These are phyloP conservation scores for Zygosaccharomyces gambellarensis DNA, from an alignment of 805 yeast species.

Conservation along the genomic window DNA sequence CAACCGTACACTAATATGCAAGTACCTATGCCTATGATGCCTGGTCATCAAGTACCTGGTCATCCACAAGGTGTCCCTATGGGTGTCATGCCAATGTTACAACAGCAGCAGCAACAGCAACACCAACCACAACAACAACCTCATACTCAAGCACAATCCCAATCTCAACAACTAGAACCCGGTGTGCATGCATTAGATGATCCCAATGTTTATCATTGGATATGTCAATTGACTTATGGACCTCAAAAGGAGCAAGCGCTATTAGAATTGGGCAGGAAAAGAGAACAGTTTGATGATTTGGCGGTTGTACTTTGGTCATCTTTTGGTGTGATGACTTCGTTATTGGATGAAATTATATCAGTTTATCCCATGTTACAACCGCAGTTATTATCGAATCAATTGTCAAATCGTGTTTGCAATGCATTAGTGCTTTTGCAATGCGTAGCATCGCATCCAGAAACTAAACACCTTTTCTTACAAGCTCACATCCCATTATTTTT, in stretches of 20 bases:
- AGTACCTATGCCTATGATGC: slow-evolving; percentile 5
- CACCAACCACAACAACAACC: neutral
- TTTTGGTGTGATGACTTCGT: slow-evolving; percentile 91
- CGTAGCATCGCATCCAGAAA: slow-evolving; percentile 92
- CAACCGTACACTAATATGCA: slow-evolving; percentile 1
- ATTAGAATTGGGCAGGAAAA: slow-evolving; percentile 83
- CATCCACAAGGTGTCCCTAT: neutral
- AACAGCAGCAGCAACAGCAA: slow-evolving; percentile 7
- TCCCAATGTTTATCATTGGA: slow-evolving; percentile 85
- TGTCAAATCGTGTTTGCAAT: slow-evolving; percentile 90
- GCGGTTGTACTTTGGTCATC: slow-evolving; percentile 94
- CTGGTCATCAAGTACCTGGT: slow-evolving; percentile 5
- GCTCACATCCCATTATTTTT: slow-evolving; percentile 90
- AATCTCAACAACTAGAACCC: slow-evolving; percentile 8
- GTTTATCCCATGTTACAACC: slow-evolving; percentile 90
- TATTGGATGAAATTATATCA: slow-evolving; percentile 81
- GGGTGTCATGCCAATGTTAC: slow-evolving; percentile 1
- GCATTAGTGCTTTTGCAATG: slow-evolving; percentile 93
- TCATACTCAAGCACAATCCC: slow-evolving; percentile 13
- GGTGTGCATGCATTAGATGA: slow-evolving; percentile 53
- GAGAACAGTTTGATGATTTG: slow-evolving; percentile 91
- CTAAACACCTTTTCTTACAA: slow-evolving; percentile 74
- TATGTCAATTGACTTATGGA: slow-evolving; percentile 82
- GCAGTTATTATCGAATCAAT: slow-evolving; percentile 76
- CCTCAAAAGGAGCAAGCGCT: slow-evolving; percentile 90